These are phyloP conservation scores for Yamadazyma dushanensis DNA, from an alignment of 1,139 yeast genomes.

Conservation along the genomic window DNA sequence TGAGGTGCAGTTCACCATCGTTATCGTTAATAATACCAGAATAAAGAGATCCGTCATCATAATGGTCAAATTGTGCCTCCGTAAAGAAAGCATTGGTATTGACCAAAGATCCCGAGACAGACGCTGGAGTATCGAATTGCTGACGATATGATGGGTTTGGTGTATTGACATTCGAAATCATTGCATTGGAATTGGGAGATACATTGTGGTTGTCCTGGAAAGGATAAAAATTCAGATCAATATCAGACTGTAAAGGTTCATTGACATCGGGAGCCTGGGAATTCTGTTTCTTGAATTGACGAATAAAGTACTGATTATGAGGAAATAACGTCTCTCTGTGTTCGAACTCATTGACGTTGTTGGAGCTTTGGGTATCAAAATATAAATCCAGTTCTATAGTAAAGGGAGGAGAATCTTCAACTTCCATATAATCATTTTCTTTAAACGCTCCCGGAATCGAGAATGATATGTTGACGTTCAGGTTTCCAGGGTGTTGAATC, in stretches of 20 bases:
- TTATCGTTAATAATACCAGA: slow-evolving; percentile 9
- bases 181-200: slow-evolving; percentile 9
- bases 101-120: slow-evolving; percentile 5
- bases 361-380: slow-evolving; percentile 19
- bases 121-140: slow-evolving; percentile 9
- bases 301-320: slow-evolving; percentile 16
- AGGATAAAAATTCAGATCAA: no score
- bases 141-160: slow-evolving; percentile 6
- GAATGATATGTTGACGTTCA: not conserved
- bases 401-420: slow-evolving; percentile 43
- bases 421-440: slow-evolving; percentile 32
- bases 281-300: slow-evolving; percentile 8
- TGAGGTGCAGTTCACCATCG: slow-evolving; percentile 12
- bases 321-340: slow-evolving; percentile 14
- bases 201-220: no score
- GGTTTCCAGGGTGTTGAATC: not conserved
- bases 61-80: not conserved
- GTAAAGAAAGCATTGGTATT: slow-evolving; percentile 1
- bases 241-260: no score
- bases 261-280: no score
- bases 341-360: slow-evolving; percentile 3
- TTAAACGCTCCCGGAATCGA: slow-evolving; percentile 34
- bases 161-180: slow-evolving; percentile 8
- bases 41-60: slow-evolving; percentile 17
- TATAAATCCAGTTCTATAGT: slow-evolving; percentile 37